Evolutionary conservation across 2,329 filamentous ascomycete genomes (phyloP).

Genomic region (Arthrobotrys conoides): DNA sequence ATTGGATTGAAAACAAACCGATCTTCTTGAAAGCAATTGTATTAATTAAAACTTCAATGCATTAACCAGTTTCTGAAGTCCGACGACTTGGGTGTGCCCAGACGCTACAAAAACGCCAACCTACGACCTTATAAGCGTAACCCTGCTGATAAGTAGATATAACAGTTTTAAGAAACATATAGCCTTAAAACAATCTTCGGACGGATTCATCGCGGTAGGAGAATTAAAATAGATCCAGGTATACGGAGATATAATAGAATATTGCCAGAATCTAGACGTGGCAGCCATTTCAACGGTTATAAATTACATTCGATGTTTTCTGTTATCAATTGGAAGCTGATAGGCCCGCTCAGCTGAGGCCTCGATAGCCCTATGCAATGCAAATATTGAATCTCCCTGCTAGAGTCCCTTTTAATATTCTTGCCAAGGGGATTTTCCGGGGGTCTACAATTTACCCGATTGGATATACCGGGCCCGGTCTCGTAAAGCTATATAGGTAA

Average conservation of each 20-base stretch:
- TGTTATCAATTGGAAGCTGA: neutral
- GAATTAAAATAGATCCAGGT: constrained; percentile 17
- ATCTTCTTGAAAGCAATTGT: neutral
- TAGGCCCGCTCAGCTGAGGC: neutral
- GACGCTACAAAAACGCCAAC: neutral
- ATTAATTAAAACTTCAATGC: no score
- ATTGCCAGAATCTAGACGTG: constrained; percentile 14
- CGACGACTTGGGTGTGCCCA: no score
- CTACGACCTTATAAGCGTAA: no score
- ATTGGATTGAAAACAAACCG: constrained; percentile 2
- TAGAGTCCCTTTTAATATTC: no score
- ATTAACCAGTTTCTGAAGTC: no score
- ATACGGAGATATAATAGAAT: neutral
- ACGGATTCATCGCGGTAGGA: constrained; percentile 25
- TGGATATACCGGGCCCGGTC: no score
- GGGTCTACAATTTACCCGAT: constrained; percentile 43
- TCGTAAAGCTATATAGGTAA: no score
- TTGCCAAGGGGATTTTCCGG: constrained; percentile 32
- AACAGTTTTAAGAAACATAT: neutral
- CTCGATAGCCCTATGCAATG: no score
- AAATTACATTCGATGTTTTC: neutral
- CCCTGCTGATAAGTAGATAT: no score
- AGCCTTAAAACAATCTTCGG: neutral
- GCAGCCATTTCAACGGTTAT: constrained; percentile 8
- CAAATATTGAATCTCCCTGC: neutral